These are phyloP conservation scores for Scedosporium aurantiacum DNA, from an alignment of 2,329 filamentous ascomycete genomes.

Conservation along the genomic window DNA sequence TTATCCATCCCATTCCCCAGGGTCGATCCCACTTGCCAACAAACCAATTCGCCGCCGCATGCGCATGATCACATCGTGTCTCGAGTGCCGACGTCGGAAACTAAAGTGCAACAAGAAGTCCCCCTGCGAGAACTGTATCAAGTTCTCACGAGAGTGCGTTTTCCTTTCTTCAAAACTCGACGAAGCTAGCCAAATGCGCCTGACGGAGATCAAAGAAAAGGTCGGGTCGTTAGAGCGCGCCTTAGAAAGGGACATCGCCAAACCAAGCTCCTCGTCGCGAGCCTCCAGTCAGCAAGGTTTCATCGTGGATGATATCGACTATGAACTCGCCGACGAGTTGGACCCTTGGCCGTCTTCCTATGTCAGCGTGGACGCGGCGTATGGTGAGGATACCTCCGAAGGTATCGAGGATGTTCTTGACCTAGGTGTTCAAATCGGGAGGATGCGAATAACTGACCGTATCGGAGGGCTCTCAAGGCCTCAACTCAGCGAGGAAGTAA, in stretches of 20 bases:
- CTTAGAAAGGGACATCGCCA: conserved; percentile 56
- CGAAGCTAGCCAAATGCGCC: conserved; percentile 54
- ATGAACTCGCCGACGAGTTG: conserved; percentile 48
- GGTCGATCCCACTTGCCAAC: not conserved
- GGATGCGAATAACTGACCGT: conserved; percentile 60
- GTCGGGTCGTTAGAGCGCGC: conserved; percentile 61
- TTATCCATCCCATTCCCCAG: not conserved
- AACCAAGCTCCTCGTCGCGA: conserved; percentile 20
- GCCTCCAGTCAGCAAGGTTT: conserved; percentile 24
- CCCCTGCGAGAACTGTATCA: conserved; percentile 58
- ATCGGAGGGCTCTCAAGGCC: conserved; percentile 64
- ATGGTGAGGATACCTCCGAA: conserved; percentile 44
- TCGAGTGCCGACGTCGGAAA: conserved; percentile 64
- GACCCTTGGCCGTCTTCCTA: conserved; percentile 52
- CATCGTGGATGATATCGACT: conserved; percentile 39
- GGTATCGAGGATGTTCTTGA: conserved; percentile 56
- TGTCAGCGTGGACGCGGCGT: conserved; percentile 54
- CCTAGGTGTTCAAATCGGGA: conserved; percentile 59
- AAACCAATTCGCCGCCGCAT: conserved; percentile 45
- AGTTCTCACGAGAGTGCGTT: conserved; percentile 42
- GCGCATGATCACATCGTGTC: conserved; percentile 57
- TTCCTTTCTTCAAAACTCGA: conserved; percentile 60
- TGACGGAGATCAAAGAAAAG: conserved; percentile 70
- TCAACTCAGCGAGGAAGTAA: conserved; percentile 58
- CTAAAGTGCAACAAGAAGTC: conserved; percentile 66